Base-by-base conservation (phyloP, 345 rosid species). In the Dimocarpus longan region DNA sequence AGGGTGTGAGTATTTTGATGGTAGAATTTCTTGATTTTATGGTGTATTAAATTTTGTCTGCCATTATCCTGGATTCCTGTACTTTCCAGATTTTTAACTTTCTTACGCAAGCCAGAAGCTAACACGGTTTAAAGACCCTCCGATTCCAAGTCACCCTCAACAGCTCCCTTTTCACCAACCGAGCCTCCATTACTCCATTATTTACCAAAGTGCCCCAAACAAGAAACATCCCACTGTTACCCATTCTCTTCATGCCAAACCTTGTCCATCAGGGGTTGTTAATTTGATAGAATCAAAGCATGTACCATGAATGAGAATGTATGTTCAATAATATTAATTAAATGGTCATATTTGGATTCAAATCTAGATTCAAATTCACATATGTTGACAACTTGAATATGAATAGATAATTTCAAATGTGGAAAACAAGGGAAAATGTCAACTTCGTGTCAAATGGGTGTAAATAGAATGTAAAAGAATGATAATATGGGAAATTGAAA, bases 41-140 rank as follows among this genome's bases (percentile, higher is more conserved):
- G 57, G 57, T 52, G 16, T 32, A 15, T 54, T 24, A 0, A 9
- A 8, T 43, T 68, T 43, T 68, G 8, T 19, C 1, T 3, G 32
- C 28, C 46, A 64, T 48, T 10, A 52, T 52, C 85, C 76, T 83
- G 62, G 83, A 81, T 81, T 86, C 68, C 32, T 52, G 80, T 79
- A 82, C 83, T 81, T 85, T 68, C 66, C 13, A 82, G 66, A 12
- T 18, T 77, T 76, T 57, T 52, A 12, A 72, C 79, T 73, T 40
- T 19, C 80, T 8, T 52, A 66, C 75, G 77, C 80, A 80, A 80
- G 76, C 76, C 77, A 75, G 16, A 26, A 66, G 67, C 78, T 42
- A 71, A 7, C 19, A 9, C 75, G 37, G 19, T 69, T 57, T 77
- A 3, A 21, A n/a, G 59, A 8, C 43, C 22, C 52, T 46, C 12